Evolutionary conservation across 345 rosid species (phyloP), one percentile per base, ranked within the genome.

Genomic region (Clausena lansium): DNA sequence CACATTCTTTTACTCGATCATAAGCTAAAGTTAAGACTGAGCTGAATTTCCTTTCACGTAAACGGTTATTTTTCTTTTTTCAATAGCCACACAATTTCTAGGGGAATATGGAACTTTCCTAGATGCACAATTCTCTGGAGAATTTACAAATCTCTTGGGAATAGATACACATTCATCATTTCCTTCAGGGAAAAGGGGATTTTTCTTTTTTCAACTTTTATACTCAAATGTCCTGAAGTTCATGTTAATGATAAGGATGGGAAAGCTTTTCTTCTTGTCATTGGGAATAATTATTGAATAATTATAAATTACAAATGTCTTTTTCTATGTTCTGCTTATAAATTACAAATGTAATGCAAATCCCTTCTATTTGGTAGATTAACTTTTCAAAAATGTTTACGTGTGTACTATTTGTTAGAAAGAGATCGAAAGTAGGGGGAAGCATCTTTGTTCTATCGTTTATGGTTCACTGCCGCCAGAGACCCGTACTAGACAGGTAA

Each of bases 401-500:
- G 45, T 60, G 30, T 78, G 58, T 59, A 15, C 36, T 76, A 52
- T 67, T 70, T 36, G 9, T 28, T 78, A 95, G 98, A 91, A 85
- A 89, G 70, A 32, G 74, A 89, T 95, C 81, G 93, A 95, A 84
- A 80, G 36, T 36, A 77, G 71, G 22, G 94, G 93, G 62, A 91
- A 87, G 76, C 96, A 88, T 87, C 94, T 88, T 64, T 95, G 99
- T 81, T 93, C 99, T 79, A 92, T 95, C 70, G 99, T 95, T 76
- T 95, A 95, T 78, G 98, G 98, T 73, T 95, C 97, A 62, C 80
- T 95, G 83, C 98, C 97, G 78, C 93, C 96, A 27, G 94, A 91
- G 85, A 95, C 98, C 81, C 94, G 96, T 80, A 93, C 98, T 71
- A 86, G 93, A 80, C 98, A 95, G 99, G 99, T 95, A 83, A 67